Conservation (phyloP, 176 grass and related monocot species). For the Avena eriantha region DNA sequence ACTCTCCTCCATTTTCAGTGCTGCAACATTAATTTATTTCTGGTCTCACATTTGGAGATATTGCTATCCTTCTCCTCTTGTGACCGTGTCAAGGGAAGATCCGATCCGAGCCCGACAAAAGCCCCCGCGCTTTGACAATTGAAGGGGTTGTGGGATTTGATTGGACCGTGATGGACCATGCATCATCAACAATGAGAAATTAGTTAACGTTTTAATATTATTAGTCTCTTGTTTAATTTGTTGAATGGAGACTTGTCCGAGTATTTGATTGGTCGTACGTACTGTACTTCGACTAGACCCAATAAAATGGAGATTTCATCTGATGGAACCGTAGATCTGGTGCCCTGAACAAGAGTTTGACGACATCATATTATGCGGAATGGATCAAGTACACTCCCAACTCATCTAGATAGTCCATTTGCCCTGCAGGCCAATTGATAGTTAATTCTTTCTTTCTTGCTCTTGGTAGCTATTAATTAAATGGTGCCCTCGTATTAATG, state of each 20-base stretch:
- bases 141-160: neutral
- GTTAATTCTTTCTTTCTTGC: neutral
- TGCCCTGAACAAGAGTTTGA: constrained; percentile 30
- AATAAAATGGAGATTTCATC: neutral
- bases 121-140: constrained; percentile 11
- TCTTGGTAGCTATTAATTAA: too few species aligned
- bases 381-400: neutral
- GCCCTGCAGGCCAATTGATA: neutral
- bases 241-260: constrained; percentile 19
- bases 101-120: constrained; percentile 34
- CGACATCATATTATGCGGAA: neutral
- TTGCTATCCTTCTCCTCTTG: neutral
- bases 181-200: neutral
- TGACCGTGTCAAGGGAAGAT: constrained; percentile 35
- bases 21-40: neutral
- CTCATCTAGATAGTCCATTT: neutral
- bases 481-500: too few species aligned
- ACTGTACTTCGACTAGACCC: neutral
- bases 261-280: neutral
- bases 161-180: neutral
- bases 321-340: neutral
- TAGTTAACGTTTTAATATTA: neutral
- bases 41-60: constrained; percentile 20
- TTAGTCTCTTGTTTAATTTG: constrained; percentile 5
- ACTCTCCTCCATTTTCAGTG: neutral